phyloP scores from a whole-genome alignment of 2,329 filamentous ascomycete genomes.

The Hirsutella thompsonii region DNA sequence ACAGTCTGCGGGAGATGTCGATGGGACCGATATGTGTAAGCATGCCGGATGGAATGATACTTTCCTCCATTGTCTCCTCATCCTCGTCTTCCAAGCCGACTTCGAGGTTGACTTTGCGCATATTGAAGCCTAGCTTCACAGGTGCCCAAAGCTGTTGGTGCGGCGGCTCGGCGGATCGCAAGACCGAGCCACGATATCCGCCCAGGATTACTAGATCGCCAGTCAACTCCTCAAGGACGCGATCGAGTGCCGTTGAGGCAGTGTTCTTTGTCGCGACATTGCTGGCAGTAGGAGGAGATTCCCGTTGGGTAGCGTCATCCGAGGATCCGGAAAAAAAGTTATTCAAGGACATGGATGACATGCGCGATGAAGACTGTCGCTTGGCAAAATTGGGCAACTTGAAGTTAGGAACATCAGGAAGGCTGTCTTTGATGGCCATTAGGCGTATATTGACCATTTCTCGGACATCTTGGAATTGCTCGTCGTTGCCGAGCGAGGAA shows the following conservation, averaged over 20 bases:
- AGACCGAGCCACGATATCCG: conserved; percentile 80
- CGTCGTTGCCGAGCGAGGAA: conserved; percentile 76
- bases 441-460: conserved; percentile 80
- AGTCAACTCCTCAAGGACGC: conserved; percentile 51
- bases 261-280: not conserved
- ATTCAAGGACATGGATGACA: conserved; percentile 19
- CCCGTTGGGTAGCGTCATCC: conserved; percentile 8
- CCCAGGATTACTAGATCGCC: conserved; percentile 84
- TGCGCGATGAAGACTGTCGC: conserved; percentile 23
- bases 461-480: conserved; percentile 64
- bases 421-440: conserved; percentile 82
- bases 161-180: conserved; percentile 69
- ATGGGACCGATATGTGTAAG: conserved; percentile 85
- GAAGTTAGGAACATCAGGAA: conserved; percentile 67
- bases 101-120: conserved; percentile 83
- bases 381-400: conserved; percentile 53
- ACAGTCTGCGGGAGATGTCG: conserved; percentile 71
- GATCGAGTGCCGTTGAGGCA: conserved; percentile 30
- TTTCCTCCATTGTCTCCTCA: conserved; percentile 70
- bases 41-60: conserved; percentile 78
- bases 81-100: conserved; percentile 72
- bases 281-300: not conserved
- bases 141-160: conserved; percentile 90
- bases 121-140: conserved; percentile 81
- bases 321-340: conserved; percentile 14